Conservation (phyloP, 2,329 filamentous ascomycete species). For the Talaromyces islandicus region DNA sequence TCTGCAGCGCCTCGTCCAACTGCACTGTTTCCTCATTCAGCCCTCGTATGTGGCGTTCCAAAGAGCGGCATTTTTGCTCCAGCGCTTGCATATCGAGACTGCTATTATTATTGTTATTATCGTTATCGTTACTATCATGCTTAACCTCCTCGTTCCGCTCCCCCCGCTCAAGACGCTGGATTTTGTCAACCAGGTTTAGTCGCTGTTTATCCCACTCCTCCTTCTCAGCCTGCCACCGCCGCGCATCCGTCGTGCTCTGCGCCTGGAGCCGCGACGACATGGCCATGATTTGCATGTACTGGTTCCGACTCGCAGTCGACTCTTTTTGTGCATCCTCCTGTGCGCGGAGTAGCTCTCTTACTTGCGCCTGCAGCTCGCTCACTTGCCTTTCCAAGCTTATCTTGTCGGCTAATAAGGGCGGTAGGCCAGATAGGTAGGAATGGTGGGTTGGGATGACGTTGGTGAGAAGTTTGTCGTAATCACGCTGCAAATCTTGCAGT, state of each 20-base stretch:
- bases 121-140: neutral
- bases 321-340: conserved; percentile 43
- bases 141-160: conserved; percentile 14
- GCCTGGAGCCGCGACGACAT: conserved; percentile 43
- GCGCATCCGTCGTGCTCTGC: conserved; percentile 37
- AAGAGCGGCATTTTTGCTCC: neutral
- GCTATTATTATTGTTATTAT: neutral
- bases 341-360: conserved; percentile 31
- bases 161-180: conserved; percentile 28
- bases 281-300: conserved; percentile 48
- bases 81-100: neutral
- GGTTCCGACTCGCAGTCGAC: conserved; percentile 38
- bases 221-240: conserved; percentile 36
- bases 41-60: neutral
- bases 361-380: neutral
- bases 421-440: neutral
- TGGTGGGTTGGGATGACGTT: conserved; percentile 36
- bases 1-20: neutral
- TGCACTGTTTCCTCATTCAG: neutral
- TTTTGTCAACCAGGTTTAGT: conserved; percentile 26
- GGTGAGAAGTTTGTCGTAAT: conserved; percentile 48
- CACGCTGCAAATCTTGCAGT: conserved; percentile 48
- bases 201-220: conserved; percentile 22
- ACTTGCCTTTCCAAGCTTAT: neutral
- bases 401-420: neutral